Base-by-base conservation (phyloP, 2,329 filamentous ascomycete genomes). In the Davidsoniella australis region DNA sequence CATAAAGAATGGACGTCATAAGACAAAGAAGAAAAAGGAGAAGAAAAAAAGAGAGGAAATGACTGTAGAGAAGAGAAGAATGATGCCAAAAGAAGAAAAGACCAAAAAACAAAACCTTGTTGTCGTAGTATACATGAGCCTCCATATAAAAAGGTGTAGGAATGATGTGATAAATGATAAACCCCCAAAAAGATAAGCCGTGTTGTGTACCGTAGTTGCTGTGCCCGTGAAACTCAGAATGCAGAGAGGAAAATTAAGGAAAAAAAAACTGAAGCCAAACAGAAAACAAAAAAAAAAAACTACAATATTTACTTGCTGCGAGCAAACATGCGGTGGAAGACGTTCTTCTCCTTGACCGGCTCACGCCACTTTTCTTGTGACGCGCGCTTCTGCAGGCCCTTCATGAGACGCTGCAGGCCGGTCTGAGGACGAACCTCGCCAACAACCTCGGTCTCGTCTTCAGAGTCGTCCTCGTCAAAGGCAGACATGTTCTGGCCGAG, bases 261-360 rank as follows among this genome's bases (percentile, higher is more conserved):
- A 44, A 18, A 18, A 47, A 37, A 36, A 45, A n/a, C n/a, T n/a
- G 17, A 46, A 42, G 36, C 36, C 6, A 45, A 38, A 38, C 17
- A 33, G 26, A 45, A 33, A 40, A 33, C 36, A 18, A 48, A 41
- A 24, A 16, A 18, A 48, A 41, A 24, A 16, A 47, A 47, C 23
- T 16, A 40, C 23, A 20, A 17, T 39, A 46, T 40, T 16, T 43
- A 45, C 39, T 49, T 45, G 42, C 50, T 52, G 16, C 51, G 45
- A 18, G 50, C 42, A 37, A 56, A 56, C 55, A 56, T 56, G 42
- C 55, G 51, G 17, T 51, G 51, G 24, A 56, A 56, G 23, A 54
- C 45, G n/a, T 54, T 54, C 14, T 41, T 47, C 38, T 52, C 46
- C 38, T 42, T 48, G n/a, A 29, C 37, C 14, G 40, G 23, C 29